Evolutionary conservation across 345 rosid genomes (phyloP), one percentile per base, ranked within the genome.

Genomic region (Euphorbia lathyris): DNA sequence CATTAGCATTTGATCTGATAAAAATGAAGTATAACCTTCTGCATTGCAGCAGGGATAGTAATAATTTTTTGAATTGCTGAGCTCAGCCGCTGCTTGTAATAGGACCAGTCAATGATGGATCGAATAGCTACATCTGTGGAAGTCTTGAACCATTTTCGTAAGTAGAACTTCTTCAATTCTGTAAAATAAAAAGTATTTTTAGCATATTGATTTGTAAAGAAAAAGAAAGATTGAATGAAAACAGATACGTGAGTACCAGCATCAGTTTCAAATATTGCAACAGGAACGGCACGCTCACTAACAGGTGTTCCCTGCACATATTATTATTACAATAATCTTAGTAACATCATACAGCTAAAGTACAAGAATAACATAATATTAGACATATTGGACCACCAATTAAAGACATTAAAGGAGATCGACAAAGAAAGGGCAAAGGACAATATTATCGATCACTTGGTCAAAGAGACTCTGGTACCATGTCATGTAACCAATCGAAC

Each of bases 21-120:
- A 69, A 58, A 71, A 36, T 29, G 52, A 65, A 69, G 16, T 23
- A 58, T 65, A 78, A 94, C 98, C 97, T 94, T 94, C 82, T 94
- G 98, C 98, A 91, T 94, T 72, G 98, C 98, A 55, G 98, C 98
- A 84, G 98, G 98, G 76, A 94, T 94, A 43, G 97, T 94, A 67
- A 94, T 81, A 68, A 85, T 91, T 74, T 94, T 94, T 79, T 94
- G 98, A 80, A 94, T 82, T 64, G 98, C 88, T 65, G 98, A 94
- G 74, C 88, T 79, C 66, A 94, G 96, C 26, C 98, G 88, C 78
- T 94, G 97, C 82, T 88, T 91, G 82, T 94, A 94, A 78, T 94
- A 94, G 30, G 87, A 82, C 98, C 98, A 94, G 79, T 91, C 98
- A 68, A 94, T 71, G 79, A 94, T 91, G 69, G 92, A 87, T 66